Base-by-base conservation (phyloP, 371 early-diverging fungal species). In the Mortierella sp. region DNA sequence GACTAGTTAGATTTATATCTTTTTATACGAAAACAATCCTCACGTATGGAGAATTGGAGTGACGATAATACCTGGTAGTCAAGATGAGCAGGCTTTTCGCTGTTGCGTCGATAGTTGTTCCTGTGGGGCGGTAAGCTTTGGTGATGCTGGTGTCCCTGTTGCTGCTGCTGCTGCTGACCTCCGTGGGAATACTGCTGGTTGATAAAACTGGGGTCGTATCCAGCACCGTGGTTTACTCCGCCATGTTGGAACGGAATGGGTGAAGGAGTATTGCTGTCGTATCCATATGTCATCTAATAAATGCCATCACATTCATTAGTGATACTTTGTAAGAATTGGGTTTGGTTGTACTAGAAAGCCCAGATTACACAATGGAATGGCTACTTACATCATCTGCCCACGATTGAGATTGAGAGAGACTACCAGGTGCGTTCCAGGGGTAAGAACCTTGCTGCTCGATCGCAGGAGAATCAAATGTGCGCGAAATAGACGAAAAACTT, bases 1-100 rank as follows among this genome's bases (percentile, higher is more conserved):
- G 9, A 26, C 17, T 54, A 7, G 34, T 53, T 42, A 42, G 17
- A 10, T n/a, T n/a, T n/a, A 45, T 8, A 47, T 47, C 17, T 47
- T 40, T 3, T 40, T 40, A 13, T 9, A 35, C 35, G 9, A 35
- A 35, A 35, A 9, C 8, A 15, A 15, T 10, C 40, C n/a, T n/a
- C n/a, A n/a, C n/a, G n/a, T n/a, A 2, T 40, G 40, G 10, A 13
- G 40, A 10, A 40, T 10, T 40, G 10, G 8, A 40, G 13, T 12
- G 19, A 42, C 19, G 15, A 29, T 19, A 17, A 13, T 68, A 73
- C 79, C 79, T 80, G 80, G 15, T 80, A 80, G 59, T 80, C 80
- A 47, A 80, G n/a, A n/a, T 79, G 74, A 13, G 57, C 58, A n/a
- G 75, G 55, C 56, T 75, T 80, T 2, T 80, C 80, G 13, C 80